Percentiles rank a stretch among this genome's conserved stretches.
These are phyloP conservation scores for Vigna unguiculata DNA, from an alignment of 306 rosid species.

Conservation along the genomic window DNA sequence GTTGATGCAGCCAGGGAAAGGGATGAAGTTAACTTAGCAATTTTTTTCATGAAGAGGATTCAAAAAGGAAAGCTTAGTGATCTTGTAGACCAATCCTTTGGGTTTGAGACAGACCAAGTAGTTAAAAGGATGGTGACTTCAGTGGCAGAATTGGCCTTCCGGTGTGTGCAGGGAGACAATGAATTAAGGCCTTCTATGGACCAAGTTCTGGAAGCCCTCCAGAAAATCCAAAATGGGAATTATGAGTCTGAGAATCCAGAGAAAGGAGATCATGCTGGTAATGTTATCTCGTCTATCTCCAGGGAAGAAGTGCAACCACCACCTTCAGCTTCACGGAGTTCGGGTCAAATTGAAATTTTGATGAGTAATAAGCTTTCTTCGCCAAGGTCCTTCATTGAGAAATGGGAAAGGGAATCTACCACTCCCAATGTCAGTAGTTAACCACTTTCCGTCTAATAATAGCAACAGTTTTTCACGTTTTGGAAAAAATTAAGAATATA, in stretches of 20 bases:
- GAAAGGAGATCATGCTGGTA: neutral
- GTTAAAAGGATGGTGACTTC: conserved; percentile 55
- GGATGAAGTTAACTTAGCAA: conserved; percentile 73
- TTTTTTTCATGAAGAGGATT: conserved; percentile 58
- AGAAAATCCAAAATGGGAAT: conserved; percentile 48
- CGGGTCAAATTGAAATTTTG: conserved; percentile 40
- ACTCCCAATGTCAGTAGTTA: conserved; percentile 41
- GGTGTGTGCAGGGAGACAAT: conserved; percentile 68
- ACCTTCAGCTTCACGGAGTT: conserved; percentile 42
- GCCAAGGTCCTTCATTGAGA: conserved; percentile 53
- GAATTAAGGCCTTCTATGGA: conserved; percentile 78
- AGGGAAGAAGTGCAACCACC: conserved; percentile 29
- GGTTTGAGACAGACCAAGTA: conserved; percentile 58
- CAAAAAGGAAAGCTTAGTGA: conserved; percentile 50
- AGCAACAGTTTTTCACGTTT: neutral
- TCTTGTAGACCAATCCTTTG: conserved; percentile 63
- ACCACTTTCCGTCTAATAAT: conserved; percentile 1
- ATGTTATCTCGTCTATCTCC: neutral
- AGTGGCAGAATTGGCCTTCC: conserved; percentile 74
- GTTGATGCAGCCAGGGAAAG: conserved; percentile 61
- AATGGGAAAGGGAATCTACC: conserved; percentile 52
- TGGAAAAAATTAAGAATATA: neutral
- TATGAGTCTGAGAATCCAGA: conserved; percentile 40
- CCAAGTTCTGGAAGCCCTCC: conserved; percentile 57
- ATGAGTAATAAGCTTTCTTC: conserved; percentile 44